These are phyloP conservation scores for Fonsecaea nubica DNA, from an alignment of 2,329 filamentous ascomycete species.

Conservation along the genomic window DNA sequence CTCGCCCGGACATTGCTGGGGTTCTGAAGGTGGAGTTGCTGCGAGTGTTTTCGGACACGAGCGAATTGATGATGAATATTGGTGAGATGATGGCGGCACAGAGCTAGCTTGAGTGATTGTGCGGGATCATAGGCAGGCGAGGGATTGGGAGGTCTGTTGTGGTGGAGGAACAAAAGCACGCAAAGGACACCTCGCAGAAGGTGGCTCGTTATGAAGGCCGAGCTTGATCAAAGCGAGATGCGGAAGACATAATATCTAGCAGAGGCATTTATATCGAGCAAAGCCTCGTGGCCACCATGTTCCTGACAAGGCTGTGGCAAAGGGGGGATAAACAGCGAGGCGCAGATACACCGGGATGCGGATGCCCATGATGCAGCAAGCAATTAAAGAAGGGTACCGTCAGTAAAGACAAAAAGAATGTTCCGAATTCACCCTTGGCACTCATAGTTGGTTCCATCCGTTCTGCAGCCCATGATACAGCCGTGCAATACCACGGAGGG, in stretches of 20 bases:
- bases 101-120: background rate
- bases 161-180: background rate
- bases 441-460: constrained; percentile 35
- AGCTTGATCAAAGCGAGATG: no score
- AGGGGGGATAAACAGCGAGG: background rate
- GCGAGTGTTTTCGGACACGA: constrained; percentile 23
- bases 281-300: background rate
- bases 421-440: background rate
- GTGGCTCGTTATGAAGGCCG: background rate
- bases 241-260: no score
- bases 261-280: no score
- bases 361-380: no score
- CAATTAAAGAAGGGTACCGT: no score
- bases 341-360: background rate
- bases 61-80: constrained; percentile 23
- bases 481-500: constrained; percentile 35
- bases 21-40: constrained; percentile 20
- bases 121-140: background rate
- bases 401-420: no score
- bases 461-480: constrained; percentile 38
- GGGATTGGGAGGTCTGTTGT: background rate
- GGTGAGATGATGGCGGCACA: constrained; percentile 8
- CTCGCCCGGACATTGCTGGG: background rate
- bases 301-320: background rate
- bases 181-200: background rate